Conservation (phyloP, 108 stramenopile species). For the Fragilaria crotonensis region DNA sequence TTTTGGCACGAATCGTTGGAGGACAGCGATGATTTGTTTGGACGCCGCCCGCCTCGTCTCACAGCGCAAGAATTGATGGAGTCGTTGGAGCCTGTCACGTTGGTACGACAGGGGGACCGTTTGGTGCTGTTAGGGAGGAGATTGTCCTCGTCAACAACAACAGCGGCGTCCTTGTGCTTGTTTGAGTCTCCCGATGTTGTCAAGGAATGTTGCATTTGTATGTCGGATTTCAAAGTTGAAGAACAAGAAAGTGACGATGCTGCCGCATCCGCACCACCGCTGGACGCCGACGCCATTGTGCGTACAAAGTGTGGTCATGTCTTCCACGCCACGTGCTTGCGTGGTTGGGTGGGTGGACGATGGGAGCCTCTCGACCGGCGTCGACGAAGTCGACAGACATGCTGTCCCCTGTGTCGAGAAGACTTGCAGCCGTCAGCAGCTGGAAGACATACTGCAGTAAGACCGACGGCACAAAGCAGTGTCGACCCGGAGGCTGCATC, state of each 20-base stretch:
- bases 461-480: too few species aligned
- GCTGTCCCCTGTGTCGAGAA: conserved; percentile 51
- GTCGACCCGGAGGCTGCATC: too few species aligned
- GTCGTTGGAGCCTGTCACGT: conserved; percentile 34
- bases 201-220: conserved; percentile 71
- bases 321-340: conserved; percentile 40
- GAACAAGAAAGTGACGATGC: too few species aligned
- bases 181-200: conserved; percentile 6
- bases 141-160: too few species aligned
- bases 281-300: conserved; percentile 25
- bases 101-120: conserved; percentile 15
- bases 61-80: conserved; percentile 39
- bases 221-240: conserved; percentile 37
- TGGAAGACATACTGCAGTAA: too few species aligned
- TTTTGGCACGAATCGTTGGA: conserved; percentile 48
- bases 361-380: conserved; percentile 31
- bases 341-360: conserved; percentile 50
- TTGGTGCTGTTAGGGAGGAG: not conserved
- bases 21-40: not conserved
- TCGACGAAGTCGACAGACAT: conserved; percentile 33
- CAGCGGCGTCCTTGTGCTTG: not conserved
- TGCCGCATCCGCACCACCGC: not conserved
- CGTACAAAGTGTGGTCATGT: conserved; percentile 52
- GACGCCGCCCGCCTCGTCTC: conserved; percentile 18
- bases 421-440: conserved; percentile 29